Percentiles rank a stretch among this genome's conserved stretches.
phyloP scores from a whole-genome alignment of 176 grass and related monocot species.

The Lolium multiflorum region DNA sequence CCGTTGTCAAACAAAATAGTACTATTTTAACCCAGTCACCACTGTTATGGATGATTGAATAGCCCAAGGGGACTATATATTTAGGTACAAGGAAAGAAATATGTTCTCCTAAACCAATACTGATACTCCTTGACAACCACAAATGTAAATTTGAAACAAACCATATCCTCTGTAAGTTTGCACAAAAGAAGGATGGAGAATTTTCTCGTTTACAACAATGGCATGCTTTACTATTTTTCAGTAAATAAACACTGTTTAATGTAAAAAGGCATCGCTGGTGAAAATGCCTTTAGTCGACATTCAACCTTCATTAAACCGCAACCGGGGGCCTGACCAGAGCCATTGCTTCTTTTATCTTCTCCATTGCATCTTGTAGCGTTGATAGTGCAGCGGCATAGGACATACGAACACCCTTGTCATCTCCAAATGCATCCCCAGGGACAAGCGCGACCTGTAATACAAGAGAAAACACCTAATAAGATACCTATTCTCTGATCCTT shows the following conservation, averaged over 20 bases:
- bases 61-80: too few species aligned
- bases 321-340: constrained; percentile 65
- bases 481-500: neutral
- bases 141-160: neutral
- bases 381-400: constrained; percentile 86
- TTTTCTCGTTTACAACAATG: constrained; percentile 25
- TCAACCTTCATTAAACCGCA: constrained; percentile 48
- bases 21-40: too few species aligned
- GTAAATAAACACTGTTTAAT: neutral
- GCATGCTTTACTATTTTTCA: neutral
- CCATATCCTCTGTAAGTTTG: neutral
- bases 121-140: neutral
- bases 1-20: too few species aligned
- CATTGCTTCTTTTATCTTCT: constrained; percentile 83
- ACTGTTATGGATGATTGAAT: too few species aligned
- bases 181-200: neutral
- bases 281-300: neutral
- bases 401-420: constrained; percentile 83
- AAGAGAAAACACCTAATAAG: neutral
- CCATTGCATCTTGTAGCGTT: constrained; percentile 70
- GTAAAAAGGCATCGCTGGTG: neutral
- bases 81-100: too few species aligned
- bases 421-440: constrained; percentile 87
- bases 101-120: too few species aligned
- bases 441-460: constrained; percentile 80